A percentile compares a stretch with the other conserved stretches of the same genome.
phyloP scores from a whole-genome alignment of 345 rosid species.

The Raphanus raphanistrum region DNA sequence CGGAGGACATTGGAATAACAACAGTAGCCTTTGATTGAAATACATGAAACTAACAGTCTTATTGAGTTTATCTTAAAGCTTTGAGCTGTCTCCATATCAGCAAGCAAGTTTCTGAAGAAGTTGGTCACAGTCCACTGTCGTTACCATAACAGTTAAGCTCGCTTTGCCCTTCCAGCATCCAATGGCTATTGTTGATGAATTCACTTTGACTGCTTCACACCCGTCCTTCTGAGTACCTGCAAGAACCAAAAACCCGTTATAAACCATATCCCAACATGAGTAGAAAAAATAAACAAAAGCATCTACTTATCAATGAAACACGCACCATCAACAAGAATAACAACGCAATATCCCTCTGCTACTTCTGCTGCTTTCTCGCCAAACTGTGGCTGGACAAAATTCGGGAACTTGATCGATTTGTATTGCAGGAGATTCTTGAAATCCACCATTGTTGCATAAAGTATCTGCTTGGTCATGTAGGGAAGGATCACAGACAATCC shows the following conservation, averaged over 20 bases:
- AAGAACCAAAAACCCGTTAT: not conserved
- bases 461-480: conserved; percentile 76
- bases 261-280: not conserved
- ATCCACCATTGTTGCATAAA: conserved; percentile 60
- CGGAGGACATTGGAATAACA: not conserved
- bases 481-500: conserved; percentile 91
- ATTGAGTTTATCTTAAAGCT: not conserved
- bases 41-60: not conserved
- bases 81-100: not conserved
- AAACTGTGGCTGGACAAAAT: conserved; percentile 64
- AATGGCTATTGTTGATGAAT: conserved; percentile 65
- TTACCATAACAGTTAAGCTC: conserved; percentile 81
- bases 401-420: conserved; percentile 69
- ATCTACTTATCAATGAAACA: conserved; percentile 4
- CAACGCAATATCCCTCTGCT: conserved; percentile 78
- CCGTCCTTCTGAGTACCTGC: conserved; percentile 45
- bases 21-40: not conserved
- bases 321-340: conserved; percentile 63
- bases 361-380: conserved; percentile 72
- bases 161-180: conserved; percentile 94
- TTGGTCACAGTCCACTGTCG: conserved; percentile 79
- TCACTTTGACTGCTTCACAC: conserved; percentile 43
- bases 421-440: conserved; percentile 82
- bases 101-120: conserved; percentile 61
- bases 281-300: not conserved